These are phyloP conservation scores for Kingdonia uniflora DNA, from an alignment of 164 flowering plant species.

Conservation along the genomic window DNA sequence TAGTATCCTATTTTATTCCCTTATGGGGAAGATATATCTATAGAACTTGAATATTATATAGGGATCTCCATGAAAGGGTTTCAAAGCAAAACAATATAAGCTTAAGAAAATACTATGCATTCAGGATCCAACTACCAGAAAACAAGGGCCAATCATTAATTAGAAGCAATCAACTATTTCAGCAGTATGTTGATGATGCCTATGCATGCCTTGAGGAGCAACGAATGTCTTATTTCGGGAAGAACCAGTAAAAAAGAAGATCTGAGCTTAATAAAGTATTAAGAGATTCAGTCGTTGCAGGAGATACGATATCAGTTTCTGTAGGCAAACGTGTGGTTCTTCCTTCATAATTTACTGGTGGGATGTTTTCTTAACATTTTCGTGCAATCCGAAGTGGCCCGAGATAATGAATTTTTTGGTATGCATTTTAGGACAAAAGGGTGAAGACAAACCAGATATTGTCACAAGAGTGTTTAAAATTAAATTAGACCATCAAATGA, in stretches of 20 bases:
- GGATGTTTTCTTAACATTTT: conserved; percentile 4
- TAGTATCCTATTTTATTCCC: conserved; percentile 5
- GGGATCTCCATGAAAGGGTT: background rate
- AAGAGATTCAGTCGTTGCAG: background rate
- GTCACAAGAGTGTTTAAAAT: background rate
- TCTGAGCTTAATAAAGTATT: background rate
- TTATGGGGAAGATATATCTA: conserved; percentile 1
- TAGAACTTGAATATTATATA: background rate
- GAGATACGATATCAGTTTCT: background rate
- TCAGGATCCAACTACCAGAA: background rate
- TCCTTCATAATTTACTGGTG: background rate
- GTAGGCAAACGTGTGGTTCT: background rate
- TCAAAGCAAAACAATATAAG: background rate
- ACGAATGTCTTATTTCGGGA: background rate
- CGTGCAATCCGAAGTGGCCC: conserved; percentile 3
- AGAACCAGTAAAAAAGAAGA: background rate
- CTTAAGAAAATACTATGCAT: background rate
- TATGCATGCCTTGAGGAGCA: background rate
- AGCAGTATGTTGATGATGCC: conserved; percentile 1
- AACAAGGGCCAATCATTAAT: background rate
- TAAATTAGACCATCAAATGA: background rate
- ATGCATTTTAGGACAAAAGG: background rate
- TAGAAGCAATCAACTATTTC: background rate
- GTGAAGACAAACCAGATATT: background rate
- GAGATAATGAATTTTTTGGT: background rate